Conservation (phyloP, 148 eudicot species). For the Simmondsia chinensis region DNA sequence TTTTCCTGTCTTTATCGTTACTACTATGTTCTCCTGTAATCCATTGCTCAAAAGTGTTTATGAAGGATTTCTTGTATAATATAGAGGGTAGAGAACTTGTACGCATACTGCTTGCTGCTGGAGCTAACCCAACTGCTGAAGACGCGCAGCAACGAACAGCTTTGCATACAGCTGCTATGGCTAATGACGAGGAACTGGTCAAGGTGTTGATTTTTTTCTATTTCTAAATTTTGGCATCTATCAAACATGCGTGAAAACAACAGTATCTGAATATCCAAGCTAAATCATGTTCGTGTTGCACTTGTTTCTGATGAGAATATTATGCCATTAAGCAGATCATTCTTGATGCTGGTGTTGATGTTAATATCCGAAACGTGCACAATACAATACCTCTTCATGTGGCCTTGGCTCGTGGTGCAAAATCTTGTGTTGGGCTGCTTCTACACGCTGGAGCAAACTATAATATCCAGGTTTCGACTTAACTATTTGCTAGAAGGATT, state of each 20-base stretch:
- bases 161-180: conserved; percentile 92
- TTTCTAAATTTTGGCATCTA: conserved; percentile 2
- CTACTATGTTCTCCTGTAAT: neutral
- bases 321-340: conserved; percentile 46
- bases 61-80: conserved; percentile 2
- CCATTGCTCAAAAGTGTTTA: neutral
- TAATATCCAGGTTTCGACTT: conserved; percentile 63
- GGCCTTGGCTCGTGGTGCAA: conserved; percentile 97
- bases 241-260: no score
- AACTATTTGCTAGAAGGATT: conserved; percentile 3
- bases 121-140: conserved; percentile 83
- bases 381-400: conserved; percentile 92
- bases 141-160: conserved; percentile 82
- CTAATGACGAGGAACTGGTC: conserved; percentile 78
- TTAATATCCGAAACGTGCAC: conserved; percentile 71
- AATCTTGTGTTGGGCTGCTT: conserved; percentile 88
- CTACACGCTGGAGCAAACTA: conserved; percentile 90
- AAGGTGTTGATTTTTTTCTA: conserved; percentile 34
- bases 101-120: conserved; percentile 69
- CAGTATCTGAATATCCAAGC: neutral
- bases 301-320: no score
- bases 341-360: conserved; percentile 93
- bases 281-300: neutral
- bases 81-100: conserved; percentile 95
- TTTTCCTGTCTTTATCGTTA: neutral